Evolutionary conservation across 2,329 filamentous ascomycete species (phyloP).

Genomic region (Scopulariopsis brevicaulis): DNA sequence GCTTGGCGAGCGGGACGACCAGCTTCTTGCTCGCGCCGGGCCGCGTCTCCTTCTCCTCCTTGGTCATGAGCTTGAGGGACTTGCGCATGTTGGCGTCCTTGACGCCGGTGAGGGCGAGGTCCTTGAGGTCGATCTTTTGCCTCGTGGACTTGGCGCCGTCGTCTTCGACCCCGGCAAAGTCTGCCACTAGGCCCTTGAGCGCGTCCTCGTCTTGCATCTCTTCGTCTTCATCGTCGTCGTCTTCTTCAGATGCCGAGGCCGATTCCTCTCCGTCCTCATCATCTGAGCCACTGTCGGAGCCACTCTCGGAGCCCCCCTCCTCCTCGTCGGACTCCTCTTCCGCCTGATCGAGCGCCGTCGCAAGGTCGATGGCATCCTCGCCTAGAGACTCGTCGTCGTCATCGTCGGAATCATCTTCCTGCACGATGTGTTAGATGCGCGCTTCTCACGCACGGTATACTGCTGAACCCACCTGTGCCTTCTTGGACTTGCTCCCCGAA

Average conservation of each 20-base stretch:
- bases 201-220: slow-evolving; percentile 42
- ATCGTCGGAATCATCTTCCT: slow-evolving; percentile 47
- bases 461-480: slow-evolving; percentile 13
- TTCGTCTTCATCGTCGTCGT: slow-evolving; percentile 34
- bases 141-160: slow-evolving; percentile 25
- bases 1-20: slow-evolving; percentile 69
- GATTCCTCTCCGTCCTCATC: slow-evolving; percentile 33
- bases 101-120: slow-evolving; percentile 59
- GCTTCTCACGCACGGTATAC: background rate
- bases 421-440: slow-evolving; percentile 3
- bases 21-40: slow-evolving; percentile 52
- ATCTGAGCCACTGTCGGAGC: slow-evolving; percentile 27
- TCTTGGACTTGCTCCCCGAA: slow-evolving; percentile 29
- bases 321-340: slow-evolving; percentile 37
- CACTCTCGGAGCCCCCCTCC: slow-evolving; percentile 22
- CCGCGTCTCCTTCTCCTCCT: slow-evolving; percentile 41
- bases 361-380: slow-evolving; percentile 47
- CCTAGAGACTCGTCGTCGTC: slow-evolving; percentile 45
- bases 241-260: slow-evolving; percentile 19
- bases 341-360: slow-evolving; percentile 42
- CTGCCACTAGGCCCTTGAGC: slow-evolving; percentile 49
- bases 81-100: slow-evolving; percentile 68
- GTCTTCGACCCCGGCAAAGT: slow-evolving; percentile 55
- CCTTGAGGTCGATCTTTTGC: slow-evolving; percentile 59
- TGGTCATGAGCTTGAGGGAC: slow-evolving; percentile 63